Conservation (phyloP, 2,329 filamentous ascomycete genomes). For the Fonsecaea monophora region DNA sequence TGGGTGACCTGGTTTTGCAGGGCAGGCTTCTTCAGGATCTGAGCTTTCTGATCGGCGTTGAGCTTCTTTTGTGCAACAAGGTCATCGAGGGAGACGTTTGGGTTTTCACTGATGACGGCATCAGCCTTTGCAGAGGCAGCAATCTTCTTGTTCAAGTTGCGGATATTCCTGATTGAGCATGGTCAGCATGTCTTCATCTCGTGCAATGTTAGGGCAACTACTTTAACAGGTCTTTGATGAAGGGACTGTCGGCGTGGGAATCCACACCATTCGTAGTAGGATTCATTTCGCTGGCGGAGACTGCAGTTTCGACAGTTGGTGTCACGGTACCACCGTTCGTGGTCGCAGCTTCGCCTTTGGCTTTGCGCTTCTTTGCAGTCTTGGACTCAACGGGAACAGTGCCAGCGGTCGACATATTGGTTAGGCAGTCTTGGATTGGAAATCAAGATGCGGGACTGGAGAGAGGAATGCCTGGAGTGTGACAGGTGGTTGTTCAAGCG, state of each 20-base stretch:
- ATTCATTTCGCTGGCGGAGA: slow-evolving; percentile 43
- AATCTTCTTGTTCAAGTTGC: slow-evolving; percentile 93
- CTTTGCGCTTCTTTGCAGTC: slow-evolving; percentile 70
- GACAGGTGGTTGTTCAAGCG: background rate
- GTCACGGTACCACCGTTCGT: slow-evolving; percentile 59
- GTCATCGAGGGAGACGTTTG: slow-evolving; percentile 66
- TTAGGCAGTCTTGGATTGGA: background rate
- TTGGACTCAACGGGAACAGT: slow-evolving; percentile 60
- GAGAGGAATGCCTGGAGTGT: background rate
- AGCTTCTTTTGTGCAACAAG: slow-evolving; percentile 68
- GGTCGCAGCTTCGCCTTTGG: slow-evolving; percentile 56
- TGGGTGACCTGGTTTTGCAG: slow-evolving; percentile 64
- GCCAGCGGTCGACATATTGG: slow-evolving; percentile 34
- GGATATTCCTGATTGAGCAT: slow-evolving; percentile 71
- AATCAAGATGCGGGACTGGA: background rate
- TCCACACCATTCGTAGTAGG: slow-evolving; percentile 64
- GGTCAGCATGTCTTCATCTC: slow-evolving; percentile 13
- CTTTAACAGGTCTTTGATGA: slow-evolving; percentile 91
- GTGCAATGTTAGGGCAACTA: slow-evolving; percentile 55
- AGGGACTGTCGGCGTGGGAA: slow-evolving; percentile 72
- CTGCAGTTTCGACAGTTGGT: slow-evolving; percentile 45
- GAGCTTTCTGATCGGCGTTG: slow-evolving; percentile 69
- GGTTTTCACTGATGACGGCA: slow-evolving; percentile 65
- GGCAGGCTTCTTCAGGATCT: slow-evolving; percentile 67
- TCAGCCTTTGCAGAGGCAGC: slow-evolving; percentile 68